Conservation (phyloP, 2,329 filamentous ascomycete species). For the Microthyrium microscopicum region DNA sequence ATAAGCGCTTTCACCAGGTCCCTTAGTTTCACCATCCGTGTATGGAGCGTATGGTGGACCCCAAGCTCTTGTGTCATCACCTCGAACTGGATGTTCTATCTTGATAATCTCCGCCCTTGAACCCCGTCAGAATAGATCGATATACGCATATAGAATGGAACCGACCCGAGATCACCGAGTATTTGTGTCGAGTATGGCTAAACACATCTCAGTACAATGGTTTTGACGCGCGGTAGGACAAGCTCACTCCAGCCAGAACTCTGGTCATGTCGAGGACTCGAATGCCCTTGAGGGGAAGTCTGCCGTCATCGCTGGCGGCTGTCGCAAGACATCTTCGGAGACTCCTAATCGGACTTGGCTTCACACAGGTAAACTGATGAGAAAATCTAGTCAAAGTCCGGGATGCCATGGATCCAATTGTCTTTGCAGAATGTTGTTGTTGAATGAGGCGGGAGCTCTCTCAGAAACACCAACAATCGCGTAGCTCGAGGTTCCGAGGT, state of each 20-base stretch:
- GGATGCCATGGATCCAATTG: too few species aligned
- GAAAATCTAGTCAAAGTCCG: too few species aligned
- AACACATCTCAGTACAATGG: slow-evolving; percentile 13
- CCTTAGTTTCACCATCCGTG: slow-evolving; percentile 35
- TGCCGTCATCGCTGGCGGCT: slow-evolving; percentile 26
- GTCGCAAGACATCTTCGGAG: slow-evolving; percentile 25
- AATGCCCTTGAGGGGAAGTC: slow-evolving; percentile 64
- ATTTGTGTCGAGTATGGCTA: slow-evolving; percentile 98
- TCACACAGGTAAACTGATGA: too few species aligned
- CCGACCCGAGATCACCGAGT: slow-evolving; percentile 78
- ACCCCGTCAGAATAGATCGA: slow-evolving; percentile 11
- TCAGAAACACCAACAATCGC: too few species aligned
- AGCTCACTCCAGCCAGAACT: slow-evolving; percentile 76
- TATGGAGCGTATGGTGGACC: slow-evolving; percentile 86
- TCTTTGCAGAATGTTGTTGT: too few species aligned
- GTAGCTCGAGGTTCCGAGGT: too few species aligned
- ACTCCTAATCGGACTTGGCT: slow-evolving; percentile 8
- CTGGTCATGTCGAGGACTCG: slow-evolving; percentile 92
- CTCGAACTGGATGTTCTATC: slow-evolving; percentile 78
- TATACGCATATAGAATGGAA: slow-evolving; percentile 15
- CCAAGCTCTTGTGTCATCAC: slow-evolving; percentile 92
- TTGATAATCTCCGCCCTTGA: slow-evolving; percentile 87
- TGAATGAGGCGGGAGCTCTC: too few species aligned
- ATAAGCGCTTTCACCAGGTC: slow-evolving; percentile 85
- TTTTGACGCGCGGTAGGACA: slow-evolving; percentile 2